phyloP scores from a whole-genome alignment of 2,329 filamentous ascomycete species.

The Colletotrichum shisoi region DNA sequence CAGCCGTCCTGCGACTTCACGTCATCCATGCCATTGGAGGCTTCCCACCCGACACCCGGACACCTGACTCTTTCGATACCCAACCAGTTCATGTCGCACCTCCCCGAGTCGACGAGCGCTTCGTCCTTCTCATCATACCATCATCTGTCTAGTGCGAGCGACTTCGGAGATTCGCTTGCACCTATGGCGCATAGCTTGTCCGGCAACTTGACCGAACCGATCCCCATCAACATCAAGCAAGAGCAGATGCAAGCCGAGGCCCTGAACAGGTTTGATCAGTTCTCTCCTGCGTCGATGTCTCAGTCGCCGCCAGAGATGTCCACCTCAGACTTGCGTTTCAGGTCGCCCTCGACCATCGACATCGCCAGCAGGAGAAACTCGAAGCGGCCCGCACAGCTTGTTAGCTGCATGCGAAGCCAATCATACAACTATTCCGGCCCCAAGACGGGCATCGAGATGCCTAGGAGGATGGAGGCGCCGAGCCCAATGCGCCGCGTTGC shows the following conservation, averaged over 20 bases:
- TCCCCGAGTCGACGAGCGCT: slow-evolving; percentile 29
- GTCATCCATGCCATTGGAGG: slow-evolving; percentile 23
- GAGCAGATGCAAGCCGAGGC: slow-evolving; percentile 36
- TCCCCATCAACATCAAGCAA: slow-evolving; percentile 40
- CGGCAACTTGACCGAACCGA: slow-evolving; percentile 18
- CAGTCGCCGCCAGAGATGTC: slow-evolving; percentile 43
- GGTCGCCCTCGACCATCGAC: slow-evolving; percentile 61
- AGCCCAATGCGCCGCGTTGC: slow-evolving; percentile 63
- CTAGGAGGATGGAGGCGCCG: slow-evolving; percentile 55
- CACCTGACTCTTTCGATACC: slow-evolving; percentile 38
- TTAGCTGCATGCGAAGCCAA: slow-evolving; percentile 55
- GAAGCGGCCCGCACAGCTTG: slow-evolving; percentile 59
- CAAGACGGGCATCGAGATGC: slow-evolving; percentile 59
- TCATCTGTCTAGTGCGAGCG: slow-evolving; percentile 20
- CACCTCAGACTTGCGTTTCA: slow-evolving; percentile 51
- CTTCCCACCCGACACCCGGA: slow-evolving; percentile 19
- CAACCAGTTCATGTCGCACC: slow-evolving; percentile 27
- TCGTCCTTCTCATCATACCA: slow-evolving; percentile 35
- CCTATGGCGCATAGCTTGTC: slow-evolving; percentile 25
- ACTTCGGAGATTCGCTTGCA: slow-evolving; percentile 22
- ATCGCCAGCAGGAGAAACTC: slow-evolving; percentile 63
- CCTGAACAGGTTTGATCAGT: slow-evolving; percentile 41
- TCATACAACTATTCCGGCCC: slow-evolving; percentile 51
- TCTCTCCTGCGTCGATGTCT: slow-evolving; percentile 47
- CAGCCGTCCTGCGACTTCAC: slow-evolving; percentile 37